Conservation (phyloP, 2,329 filamentous ascomycete genomes). For the Fusarium buharicum region DNA sequence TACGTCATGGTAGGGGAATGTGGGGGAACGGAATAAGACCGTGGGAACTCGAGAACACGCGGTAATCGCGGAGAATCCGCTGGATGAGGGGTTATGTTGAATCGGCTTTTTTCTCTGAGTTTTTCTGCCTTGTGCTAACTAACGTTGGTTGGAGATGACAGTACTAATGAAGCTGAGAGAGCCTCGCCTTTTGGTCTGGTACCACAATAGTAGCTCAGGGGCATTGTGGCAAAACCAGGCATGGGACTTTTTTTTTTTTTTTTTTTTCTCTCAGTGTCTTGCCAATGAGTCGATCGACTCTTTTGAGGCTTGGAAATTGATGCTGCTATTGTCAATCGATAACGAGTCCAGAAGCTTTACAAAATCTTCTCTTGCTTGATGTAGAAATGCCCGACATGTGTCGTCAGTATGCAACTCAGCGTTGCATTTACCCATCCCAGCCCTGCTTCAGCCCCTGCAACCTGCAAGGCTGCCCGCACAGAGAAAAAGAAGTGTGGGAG, state of each 20-base stretch:
- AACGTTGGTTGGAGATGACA: neutral
- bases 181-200: slow-evolving; percentile 3
- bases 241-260: neutral
- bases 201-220: slow-evolving; percentile 18
- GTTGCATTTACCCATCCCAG: slow-evolving; percentile 21
- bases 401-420: slow-evolving; percentile 37
- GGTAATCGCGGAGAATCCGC: slow-evolving; percentile 34
- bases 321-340: neutral
- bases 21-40: slow-evolving; percentile 22
- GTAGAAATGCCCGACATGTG: slow-evolving; percentile 23
- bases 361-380: slow-evolving; percentile 1
- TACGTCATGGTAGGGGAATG: slow-evolving; percentile 35
- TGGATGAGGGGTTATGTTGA: slow-evolving; percentile 19
- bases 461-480: slow-evolving; percentile 32
- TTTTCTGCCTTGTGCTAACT: neutral
- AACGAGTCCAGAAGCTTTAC: neutral
- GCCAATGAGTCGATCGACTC: slow-evolving; percentile 21
- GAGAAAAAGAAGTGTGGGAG: neutral
- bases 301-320: slow-evolving; percentile 9
- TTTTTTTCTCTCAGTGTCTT: neutral
- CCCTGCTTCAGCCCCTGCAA: slow-evolving; percentile 25
- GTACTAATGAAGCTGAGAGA: neutral
- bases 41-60: slow-evolving; percentile 19
- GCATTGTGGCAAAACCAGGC: slow-evolving; percentile 26
- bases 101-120: neutral